Conservation (phyloP, 2,329 filamentous ascomycete genomes). For the Ophioceras dolichostomum region DNA sequence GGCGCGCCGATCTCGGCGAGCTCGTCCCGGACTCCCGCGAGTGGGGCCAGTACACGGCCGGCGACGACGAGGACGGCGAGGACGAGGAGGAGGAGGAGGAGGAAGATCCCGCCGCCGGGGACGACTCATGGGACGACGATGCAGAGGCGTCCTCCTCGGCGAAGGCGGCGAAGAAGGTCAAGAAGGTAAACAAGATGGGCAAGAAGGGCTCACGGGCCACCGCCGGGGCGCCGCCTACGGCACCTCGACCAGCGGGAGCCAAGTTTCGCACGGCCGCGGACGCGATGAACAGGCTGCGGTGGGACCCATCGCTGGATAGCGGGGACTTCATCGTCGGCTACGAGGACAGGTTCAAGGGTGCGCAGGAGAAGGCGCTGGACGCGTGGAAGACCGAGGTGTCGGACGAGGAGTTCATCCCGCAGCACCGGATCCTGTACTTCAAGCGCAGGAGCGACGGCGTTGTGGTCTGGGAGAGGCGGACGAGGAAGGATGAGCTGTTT, state of each 20-base stretch:
- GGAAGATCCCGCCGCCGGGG: slow-evolving; percentile 9
- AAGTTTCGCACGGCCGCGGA: slow-evolving; percentile 46
- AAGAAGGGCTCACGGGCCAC: slow-evolving; percentile 6
- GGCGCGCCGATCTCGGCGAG: slow-evolving; percentile 23
- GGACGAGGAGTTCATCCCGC: slow-evolving; percentile 54
- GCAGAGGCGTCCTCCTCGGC: not conserved
- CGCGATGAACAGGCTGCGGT: slow-evolving; percentile 46
- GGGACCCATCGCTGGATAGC: slow-evolving; percentile 40
- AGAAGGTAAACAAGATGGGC: slow-evolving; percentile 8
- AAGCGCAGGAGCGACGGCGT: slow-evolving; percentile 35
- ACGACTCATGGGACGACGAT: slow-evolving; percentile 16
- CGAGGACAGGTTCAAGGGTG: slow-evolving; percentile 45
- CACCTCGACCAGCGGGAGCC: slow-evolving; percentile 11
- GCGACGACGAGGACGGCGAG: slow-evolving; percentile 26
- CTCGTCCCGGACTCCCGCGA: slow-evolving; percentile 32
- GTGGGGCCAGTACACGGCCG: slow-evolving; percentile 33
- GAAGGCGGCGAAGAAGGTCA: slow-evolving; percentile 4
- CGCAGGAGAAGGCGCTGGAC: slow-evolving; percentile 38
- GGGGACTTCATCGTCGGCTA: slow-evolving; percentile 46
- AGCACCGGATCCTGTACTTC: slow-evolving; percentile 52
- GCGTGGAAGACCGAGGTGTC: slow-evolving; percentile 50
- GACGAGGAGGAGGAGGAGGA: slow-evolving; percentile 27
- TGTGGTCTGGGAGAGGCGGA: slow-evolving; percentile 44
- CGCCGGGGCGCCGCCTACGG: slow-evolving; percentile 1
- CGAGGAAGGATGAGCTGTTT: slow-evolving; percentile 41